Conservation (phyloP, 345 rosid genomes). For the Eucalyptus marginata region DNA sequence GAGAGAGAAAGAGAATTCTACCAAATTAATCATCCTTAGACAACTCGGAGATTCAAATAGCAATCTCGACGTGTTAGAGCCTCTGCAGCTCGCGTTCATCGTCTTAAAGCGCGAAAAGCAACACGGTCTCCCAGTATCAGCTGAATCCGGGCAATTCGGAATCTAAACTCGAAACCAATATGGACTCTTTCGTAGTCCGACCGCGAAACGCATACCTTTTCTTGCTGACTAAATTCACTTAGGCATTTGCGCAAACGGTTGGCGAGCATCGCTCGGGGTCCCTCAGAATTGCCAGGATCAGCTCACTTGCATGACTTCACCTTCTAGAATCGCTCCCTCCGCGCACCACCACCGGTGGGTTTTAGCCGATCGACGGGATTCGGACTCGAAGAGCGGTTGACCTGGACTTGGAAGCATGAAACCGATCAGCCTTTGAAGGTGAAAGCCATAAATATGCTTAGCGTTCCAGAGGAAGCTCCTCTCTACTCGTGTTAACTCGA, state of each 20-base stretch:
- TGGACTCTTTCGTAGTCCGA: neutral
- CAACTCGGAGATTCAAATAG: neutral
- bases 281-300: neutral
- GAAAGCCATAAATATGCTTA: neutral
- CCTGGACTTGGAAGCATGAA: neutral
- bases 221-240: neutral
- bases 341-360: neutral
- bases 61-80: neutral
- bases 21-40: neutral
- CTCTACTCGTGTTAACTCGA: neutral
- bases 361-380: neutral
- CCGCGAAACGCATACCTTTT: neutral
- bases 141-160: neutral
- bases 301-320: neutral
- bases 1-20: neutral
- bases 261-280: neutral
- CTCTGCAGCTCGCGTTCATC: neutral
- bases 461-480: neutral
- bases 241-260: neutral
- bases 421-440: neutral
- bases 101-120: neutral
- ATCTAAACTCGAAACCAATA: neutral
- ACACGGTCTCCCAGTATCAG: neutral
- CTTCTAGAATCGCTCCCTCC: neutral
- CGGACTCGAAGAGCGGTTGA: neutral